A percentile compares a stretch with the other conserved stretches of the same genome.
Conservation (phyloP, 192 early-diverging fungal genomes). For the Linnemannia zychae region DNA sequence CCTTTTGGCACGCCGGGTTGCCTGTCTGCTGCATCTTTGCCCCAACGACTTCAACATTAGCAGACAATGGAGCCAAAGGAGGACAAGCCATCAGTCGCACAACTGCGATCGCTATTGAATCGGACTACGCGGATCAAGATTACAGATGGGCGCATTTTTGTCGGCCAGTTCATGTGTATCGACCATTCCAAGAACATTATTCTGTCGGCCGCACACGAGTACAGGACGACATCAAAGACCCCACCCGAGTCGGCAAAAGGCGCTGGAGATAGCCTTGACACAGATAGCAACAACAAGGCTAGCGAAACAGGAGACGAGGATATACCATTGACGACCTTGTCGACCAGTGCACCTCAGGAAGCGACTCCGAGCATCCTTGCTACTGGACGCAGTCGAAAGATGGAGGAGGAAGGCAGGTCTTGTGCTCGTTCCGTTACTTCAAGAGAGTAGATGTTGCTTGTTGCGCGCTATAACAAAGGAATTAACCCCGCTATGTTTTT, state of each 20-base stretch:
- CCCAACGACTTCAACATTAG: too few species aligned
- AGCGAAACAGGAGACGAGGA: background rate
- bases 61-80: slow-evolving; percentile 30
- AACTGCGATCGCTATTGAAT: slow-evolving; percentile 66
- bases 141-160: slow-evolving; percentile 77
- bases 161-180: slow-evolving; percentile 79
- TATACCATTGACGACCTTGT: background rate
- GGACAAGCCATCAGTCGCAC: slow-evolving; percentile 56
- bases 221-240: slow-evolving; percentile 45
- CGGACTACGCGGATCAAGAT: slow-evolving; percentile 67
- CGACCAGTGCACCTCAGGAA: background rate
- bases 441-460: background rate
- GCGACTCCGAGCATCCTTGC: background rate
- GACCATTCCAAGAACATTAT: slow-evolving; percentile 84
- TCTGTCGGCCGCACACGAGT: slow-evolving; percentile 77
- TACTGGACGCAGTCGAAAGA: background rate
- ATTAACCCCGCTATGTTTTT: background rate
- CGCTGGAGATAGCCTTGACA: background rate
- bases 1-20: too few species aligned
- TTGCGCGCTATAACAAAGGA: background rate
- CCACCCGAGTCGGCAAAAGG: too few species aligned
- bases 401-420: slow-evolving; percentile 20
- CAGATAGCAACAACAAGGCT: background rate
- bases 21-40: too few species aligned
- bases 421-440: background rate